These are phyloP conservation scores for Mycena capillaripes DNA, from an alignment of 768 basidiomycete genomes.

Conservation along the genomic window DNA sequence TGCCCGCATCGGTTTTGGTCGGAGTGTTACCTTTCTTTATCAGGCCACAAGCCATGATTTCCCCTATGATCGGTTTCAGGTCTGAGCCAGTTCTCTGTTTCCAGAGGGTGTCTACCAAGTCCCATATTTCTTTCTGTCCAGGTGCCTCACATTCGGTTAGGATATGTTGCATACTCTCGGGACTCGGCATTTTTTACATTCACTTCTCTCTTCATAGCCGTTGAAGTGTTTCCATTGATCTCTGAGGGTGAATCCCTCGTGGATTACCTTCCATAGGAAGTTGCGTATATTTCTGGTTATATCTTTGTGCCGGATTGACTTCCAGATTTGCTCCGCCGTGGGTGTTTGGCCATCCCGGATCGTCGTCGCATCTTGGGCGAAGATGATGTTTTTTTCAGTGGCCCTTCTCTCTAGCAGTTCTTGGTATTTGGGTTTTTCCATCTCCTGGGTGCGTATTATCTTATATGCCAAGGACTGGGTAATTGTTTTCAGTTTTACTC, in stretches of 20 bases:
- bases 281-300: background rate
- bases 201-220: background rate
- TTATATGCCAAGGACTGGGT: background rate
- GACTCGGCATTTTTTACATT: background rate
- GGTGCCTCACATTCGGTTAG: background rate
- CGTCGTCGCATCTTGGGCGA: background rate
- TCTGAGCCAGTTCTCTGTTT: background rate
- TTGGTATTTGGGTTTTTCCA: too few relatives aligned
- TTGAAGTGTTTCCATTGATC: background rate
- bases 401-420: too few relatives aligned
- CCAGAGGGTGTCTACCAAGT: background rate
- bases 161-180: conserved; percentile 8
- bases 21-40: conserved; percentile 4
- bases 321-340: conserved; percentile 2
- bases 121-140: background rate
- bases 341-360: background rate
- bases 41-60: conserved; percentile 24
- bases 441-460: background rate
- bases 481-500: background rate
- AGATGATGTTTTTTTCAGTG: too few relatives aligned
- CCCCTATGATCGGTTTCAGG: background rate
- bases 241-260: conserved; percentile 1
- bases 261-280: conserved; percentile 19
- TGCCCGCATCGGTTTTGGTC: background rate
- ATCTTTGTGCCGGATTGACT: background rate